Base-by-base conservation (phyloP, 768 basidiomycete genomes). In the Pisolithus tinctorius region DNA sequence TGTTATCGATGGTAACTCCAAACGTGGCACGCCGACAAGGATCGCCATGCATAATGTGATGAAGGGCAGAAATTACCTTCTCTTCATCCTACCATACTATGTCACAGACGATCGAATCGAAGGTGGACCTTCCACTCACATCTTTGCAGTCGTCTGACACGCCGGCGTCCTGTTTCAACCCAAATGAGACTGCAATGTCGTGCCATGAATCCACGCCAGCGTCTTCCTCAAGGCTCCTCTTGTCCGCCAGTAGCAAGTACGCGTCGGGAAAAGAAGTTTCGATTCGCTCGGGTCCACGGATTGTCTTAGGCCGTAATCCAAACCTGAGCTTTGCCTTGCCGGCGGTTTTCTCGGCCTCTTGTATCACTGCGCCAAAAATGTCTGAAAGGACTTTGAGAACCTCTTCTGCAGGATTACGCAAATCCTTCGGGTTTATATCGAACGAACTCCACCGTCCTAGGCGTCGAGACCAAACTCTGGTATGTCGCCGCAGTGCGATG, bases 201-300 rank as follows among this genome's bases (percentile, higher is more conserved):
- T 75, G 25, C 48, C 70, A 27, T 71, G 73, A 55, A 61, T 75
- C 69, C 71, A 55, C 41, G 25, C 14, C 17, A 41, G 41, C 41
- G 10, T 17, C 4, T 10, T 6, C 6, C 6, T 27, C 27, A 13
- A 36, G 48, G 20, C 34, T 41, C 41, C 41, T 31, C 40, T 27
- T 13, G 20, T 43, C 8, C 14, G 34, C 16, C 16, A 49, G 34
- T 17, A 43, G 20, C 26, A 52, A 7, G 38, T 27, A 37, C 4
- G 26, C 45, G 36, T 47, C 45, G 3, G 31, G 45, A 10, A 3
- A 17, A 23, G 45, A 31, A 4, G 45, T 13, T 11, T 47, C 16
- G 31, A 31, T 17, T 8, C 31, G 31, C 7, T 47, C 34, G 23
- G 45, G 14, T 1, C 5, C 25, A 14, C 31, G 45, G 1, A 16